Base-by-base conservation (phyloP, 1,284 basidiomycete genomes). In the Puccinia novopanici region DNA sequence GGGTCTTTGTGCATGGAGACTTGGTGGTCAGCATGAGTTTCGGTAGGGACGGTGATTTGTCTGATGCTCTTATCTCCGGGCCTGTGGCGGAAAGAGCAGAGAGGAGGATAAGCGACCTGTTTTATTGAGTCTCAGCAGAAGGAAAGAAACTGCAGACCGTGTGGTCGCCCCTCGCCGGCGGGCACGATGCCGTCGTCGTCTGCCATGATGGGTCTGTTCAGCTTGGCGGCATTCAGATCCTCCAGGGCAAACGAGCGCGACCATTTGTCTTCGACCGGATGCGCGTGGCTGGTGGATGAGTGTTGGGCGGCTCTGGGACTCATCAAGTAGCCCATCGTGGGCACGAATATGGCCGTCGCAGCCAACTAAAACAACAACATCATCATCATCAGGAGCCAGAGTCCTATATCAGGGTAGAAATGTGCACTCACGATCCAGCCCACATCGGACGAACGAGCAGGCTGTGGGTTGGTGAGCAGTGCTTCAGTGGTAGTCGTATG, bases 161-260 rank as follows among this genome's bases (percentile, higher is more conserved):
- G 72, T 59, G 72, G 72, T 37, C 72, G 59, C 34, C 72, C 72
- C 34, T 74, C 72, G 22, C 72, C 72, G 19, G 72, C 72, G 17
- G 54, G 72, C 13, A 27, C 72, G 54, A 59, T 74, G 19, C 72
- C 72, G 40, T 74, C 72, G 22, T 74, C 72, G 8, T 59, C 72
- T 4, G 72, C 54, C 50, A 74, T 74, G 55, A 74, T 74, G 13
- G 72, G 72, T 30, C 72, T 6, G 57, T 74, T 74, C 24, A 74
- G 57, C 24, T 42, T 74, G 30, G 34, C 54, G 6, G 72, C 1
- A 34, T 74, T 27, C 22, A 74, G 55, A 37, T 74, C 37, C 34
- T 74, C 72, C 13, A 34, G 55, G 8, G 42, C 57, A 10, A 74
- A 59, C 10, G 72, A 74, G 45, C 72, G 72, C 10, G 72, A 42